These are phyloP conservation scores for Psilocybe tampanensis DNA, from an alignment of 768 basidiomycete genomes.

Conservation along the genomic window DNA sequence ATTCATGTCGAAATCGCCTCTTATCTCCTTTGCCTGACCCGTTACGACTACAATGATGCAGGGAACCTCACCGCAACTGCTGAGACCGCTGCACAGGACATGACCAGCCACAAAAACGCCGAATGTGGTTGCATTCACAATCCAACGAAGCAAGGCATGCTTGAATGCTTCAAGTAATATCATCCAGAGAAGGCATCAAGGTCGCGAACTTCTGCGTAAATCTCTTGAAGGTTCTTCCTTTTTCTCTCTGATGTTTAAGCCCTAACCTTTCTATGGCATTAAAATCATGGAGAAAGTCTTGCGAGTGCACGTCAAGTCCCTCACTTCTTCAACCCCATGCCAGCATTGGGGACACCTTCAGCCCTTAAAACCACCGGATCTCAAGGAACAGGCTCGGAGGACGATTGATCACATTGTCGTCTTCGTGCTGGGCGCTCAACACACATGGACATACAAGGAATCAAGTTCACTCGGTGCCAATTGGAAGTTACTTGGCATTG, in stretches of 20 bases:
- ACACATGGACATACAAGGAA: constrained; percentile 77
- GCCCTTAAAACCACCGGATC: constrained; percentile 46
- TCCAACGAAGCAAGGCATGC: constrained; percentile 73
- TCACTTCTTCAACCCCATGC: constrained; percentile 70
- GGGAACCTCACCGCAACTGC: constrained; percentile 27
- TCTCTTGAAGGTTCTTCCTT: constrained; percentile 69
- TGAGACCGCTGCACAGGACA: constrained; percentile 65
- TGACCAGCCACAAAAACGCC: constrained; percentile 92
- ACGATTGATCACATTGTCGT: constrained; percentile 89
- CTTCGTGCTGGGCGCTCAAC: constrained; percentile 92
- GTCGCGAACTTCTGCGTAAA: constrained; percentile 75
- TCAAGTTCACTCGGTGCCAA: constrained; percentile 48
- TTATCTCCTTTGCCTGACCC: too few species aligned
- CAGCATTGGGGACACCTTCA: constrained; percentile 91
- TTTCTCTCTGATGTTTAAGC: background rate
- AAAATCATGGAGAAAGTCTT: constrained; percentile 79
- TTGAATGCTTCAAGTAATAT: constrained; percentile 88
- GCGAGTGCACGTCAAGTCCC: constrained; percentile 46
- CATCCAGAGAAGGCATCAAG: constrained; percentile 71
- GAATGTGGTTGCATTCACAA: constrained; percentile 76
- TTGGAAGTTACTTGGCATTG: constrained; percentile 80
- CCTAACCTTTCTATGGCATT: constrained; percentile 33
- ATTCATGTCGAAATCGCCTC: too few species aligned
- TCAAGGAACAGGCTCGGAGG: constrained; percentile 66
- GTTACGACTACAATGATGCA: constrained; percentile 31